phyloP scores from a whole-genome alignment of 257 asterid genomes.

The Petunia secreta region DNA sequence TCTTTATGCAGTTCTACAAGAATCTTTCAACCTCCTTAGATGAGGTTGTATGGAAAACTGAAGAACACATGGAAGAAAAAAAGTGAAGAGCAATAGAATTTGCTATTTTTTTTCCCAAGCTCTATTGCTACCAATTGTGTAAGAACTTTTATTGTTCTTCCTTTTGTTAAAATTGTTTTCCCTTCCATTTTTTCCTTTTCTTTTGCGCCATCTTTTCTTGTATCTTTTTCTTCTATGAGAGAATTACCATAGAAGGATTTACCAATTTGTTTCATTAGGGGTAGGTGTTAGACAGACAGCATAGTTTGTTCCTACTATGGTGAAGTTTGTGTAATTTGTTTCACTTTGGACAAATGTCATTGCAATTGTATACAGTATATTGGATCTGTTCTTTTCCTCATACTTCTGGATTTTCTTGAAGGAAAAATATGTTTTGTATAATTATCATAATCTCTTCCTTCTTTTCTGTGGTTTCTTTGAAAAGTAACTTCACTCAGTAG shows the following conservation, averaged over 20 bases:
- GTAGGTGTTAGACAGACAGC: neutral
- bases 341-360: neutral
- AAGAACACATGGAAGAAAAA: slow-evolving; percentile 72
- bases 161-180: neutral
- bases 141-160: slow-evolving; percentile 9
- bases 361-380: slow-evolving; percentile 22
- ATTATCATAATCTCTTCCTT: neutral
- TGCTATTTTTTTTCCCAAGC: neutral
- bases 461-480: neutral
- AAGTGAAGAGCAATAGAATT: slow-evolving; percentile 38
- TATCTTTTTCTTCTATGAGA: slow-evolving; percentile 47
- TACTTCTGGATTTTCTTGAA: too few relatives aligned
- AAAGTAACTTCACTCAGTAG: neutral
- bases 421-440: too few relatives aligned
- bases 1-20: slow-evolving; percentile 69
- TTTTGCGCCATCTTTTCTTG: slow-evolving; percentile 42
- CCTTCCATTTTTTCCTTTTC: slow-evolving; percentile 30
- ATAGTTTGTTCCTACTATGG: neutral
- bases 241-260: slow-evolving; percentile 18
- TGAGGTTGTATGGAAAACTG: slow-evolving; percentile 93
- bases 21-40: slow-evolving; percentile 69
- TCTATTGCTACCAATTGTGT: slow-evolving; percentile 20
- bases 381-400: neutral
- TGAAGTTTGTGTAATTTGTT: neutral
- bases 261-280: slow-evolving; percentile 8